Evolutionary conservation across 176 grass and related monocot genomes (phyloP).

Genomic region (Musa beccarii): DNA sequence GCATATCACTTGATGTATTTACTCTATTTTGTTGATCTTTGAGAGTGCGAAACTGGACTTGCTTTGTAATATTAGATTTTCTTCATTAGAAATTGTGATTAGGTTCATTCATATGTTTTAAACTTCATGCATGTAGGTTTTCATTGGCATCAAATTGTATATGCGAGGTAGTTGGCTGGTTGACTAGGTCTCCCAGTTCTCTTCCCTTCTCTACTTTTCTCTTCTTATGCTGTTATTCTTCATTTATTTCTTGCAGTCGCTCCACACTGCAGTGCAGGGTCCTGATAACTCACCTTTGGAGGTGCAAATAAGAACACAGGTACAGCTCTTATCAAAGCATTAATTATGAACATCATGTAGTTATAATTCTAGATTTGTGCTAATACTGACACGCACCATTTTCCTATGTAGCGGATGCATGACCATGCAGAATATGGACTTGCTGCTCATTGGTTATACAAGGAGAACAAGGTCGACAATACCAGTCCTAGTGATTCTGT

Average conservation of each 20-base stretch:
- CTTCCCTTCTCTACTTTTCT: neutral
- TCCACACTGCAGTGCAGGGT: constrained; percentile 86
- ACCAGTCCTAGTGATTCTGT: constrained; percentile 40
- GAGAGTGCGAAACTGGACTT: too few species aligned
- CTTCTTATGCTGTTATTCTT: constrained; percentile 14
- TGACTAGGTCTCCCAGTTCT: neutral
- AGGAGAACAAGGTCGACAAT: constrained; percentile 59
- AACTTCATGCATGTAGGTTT: neutral
- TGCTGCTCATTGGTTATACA: constrained; percentile 97
- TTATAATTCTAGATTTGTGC: constrained; percentile 9
- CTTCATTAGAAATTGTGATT: neutral
- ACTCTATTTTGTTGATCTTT: too few species aligned
- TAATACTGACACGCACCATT: constrained; percentile 19
- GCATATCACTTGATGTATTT: too few species aligned
- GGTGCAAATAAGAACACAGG: constrained; percentile 97
- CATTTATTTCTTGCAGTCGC: constrained; percentile 52
- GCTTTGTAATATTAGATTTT: neutral
- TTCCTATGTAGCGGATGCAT: constrained; percentile 69
- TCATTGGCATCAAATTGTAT: neutral
- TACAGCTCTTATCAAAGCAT: constrained; percentile 8
- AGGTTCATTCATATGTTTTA: neutral
- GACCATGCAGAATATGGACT: constrained; percentile 87
- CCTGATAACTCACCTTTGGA: constrained; percentile 81
- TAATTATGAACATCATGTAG: constrained; percentile 17
- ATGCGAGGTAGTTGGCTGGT: neutral